Conservation (phyloP, 2,329 filamentous ascomycete genomes). For the Xylaria sp. region DNA sequence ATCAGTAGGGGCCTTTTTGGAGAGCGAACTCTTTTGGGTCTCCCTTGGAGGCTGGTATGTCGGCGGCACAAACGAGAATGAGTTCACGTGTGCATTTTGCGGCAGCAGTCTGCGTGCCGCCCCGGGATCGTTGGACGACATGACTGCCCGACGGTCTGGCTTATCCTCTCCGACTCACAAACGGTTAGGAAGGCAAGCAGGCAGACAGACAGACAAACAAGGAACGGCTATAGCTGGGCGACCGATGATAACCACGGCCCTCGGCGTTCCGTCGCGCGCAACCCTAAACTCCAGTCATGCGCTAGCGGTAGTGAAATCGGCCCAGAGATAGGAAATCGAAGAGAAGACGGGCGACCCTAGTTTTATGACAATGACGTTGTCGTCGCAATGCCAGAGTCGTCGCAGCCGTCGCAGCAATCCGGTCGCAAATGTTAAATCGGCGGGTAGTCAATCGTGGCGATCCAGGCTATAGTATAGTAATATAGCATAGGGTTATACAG, state of each 20-base stretch:
- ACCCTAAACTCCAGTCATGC: slow-evolving; percentile 33
- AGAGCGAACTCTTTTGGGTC: slow-evolving; percentile 82
- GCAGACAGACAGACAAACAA: slow-evolving; percentile 45
- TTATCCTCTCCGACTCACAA: no score
- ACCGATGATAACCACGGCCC: slow-evolving; percentile 47
- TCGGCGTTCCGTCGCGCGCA: slow-evolving; percentile 37
- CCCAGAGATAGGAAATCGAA: neutral
- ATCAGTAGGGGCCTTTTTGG: slow-evolving; percentile 25
- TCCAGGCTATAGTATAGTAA: slow-evolving; percentile 8
- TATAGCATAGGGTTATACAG: slow-evolving; percentile 3
- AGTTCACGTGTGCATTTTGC: slow-evolving; percentile 76
- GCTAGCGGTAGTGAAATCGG: slow-evolving; percentile 10
- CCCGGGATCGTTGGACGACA: slow-evolving; percentile 70
- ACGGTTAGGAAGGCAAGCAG: slow-evolving; percentile 46
- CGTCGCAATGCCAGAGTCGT: neutral
- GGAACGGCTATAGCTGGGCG: neutral
- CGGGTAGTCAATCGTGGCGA: slow-evolving; percentile 21
- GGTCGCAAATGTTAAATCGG: slow-evolving; percentile 8
- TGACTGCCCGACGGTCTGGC: slow-evolving; percentile 4
- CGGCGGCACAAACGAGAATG: slow-evolving; percentile 78
- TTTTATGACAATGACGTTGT: neutral
- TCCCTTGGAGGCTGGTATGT: slow-evolving; percentile 71
- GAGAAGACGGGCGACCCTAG: neutral
- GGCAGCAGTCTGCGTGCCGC: slow-evolving; percentile 71
- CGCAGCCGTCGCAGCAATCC: slow-evolving; percentile 4